Conservation (phyloP, 768 basidiomycete genomes). For the Leccinum uliginosum region DNA sequence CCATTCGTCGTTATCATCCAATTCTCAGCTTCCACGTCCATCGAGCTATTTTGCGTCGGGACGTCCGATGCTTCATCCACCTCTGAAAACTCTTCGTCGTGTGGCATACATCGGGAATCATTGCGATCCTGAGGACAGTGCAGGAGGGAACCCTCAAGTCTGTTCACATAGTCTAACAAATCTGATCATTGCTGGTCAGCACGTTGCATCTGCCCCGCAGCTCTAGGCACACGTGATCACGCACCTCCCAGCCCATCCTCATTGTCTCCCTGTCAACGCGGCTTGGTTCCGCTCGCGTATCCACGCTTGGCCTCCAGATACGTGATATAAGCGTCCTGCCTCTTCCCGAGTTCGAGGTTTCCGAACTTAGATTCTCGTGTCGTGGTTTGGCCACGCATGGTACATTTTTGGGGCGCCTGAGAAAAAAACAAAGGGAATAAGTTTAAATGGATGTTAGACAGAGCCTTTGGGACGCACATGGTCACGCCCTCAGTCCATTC, state of each 20-base stretch:
- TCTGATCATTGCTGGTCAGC: conserved; percentile 33
- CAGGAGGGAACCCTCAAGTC: conserved; percentile 12
- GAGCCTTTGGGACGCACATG: conserved; percentile 11
- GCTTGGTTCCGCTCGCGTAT: conserved; percentile 39
- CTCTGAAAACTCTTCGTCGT: not conserved
- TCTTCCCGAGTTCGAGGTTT: conserved; percentile 40
- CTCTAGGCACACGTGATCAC: conserved; percentile 12
- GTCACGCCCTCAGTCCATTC: conserved; percentile 18
- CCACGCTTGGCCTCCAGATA: conserved; percentile 80
- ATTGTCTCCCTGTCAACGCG: conserved; percentile 44
- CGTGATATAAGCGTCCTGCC: conserved; percentile 73
- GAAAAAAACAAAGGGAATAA: not conserved
- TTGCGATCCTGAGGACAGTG: not conserved
- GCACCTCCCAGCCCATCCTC: conserved; percentile 85
- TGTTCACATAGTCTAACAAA: conserved; percentile 48
- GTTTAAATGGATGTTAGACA: not conserved
- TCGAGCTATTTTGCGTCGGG: not conserved
- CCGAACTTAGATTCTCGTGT: not conserved
- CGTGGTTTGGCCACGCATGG: conserved; percentile 11
- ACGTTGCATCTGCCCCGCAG: not conserved
- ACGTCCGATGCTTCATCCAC: conserved; percentile 4
- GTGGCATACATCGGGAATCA: not conserved
- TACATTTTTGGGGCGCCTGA: conserved; percentile 12
- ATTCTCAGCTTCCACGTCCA: conserved; percentile 23
- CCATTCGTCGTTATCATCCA: conserved; percentile 32